Conservation (phyloP, 805 yeast species). For the Yamadazyma ubonensis region DNA sequence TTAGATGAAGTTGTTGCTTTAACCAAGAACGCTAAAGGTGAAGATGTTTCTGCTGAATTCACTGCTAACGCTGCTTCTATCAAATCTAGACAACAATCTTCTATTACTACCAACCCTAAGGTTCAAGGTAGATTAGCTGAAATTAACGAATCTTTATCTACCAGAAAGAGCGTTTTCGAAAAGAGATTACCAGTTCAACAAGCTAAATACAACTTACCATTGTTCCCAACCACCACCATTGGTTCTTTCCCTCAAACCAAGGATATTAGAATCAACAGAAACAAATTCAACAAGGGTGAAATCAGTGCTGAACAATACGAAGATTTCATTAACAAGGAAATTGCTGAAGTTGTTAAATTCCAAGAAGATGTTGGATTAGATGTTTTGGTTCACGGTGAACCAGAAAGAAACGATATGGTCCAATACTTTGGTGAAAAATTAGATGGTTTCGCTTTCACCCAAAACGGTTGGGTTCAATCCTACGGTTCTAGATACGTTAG, state of each 20-base stretch:
- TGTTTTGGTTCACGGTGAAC: constrained; percentile 99
- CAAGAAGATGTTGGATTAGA: constrained; percentile 99
- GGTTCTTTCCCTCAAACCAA: constrained; percentile 99
- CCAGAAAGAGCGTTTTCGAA: constrained; percentile 86
- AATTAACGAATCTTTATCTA: constrained; percentile 70
- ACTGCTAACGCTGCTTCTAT: constrained; percentile 86
- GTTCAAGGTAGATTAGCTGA: constrained; percentile 85
- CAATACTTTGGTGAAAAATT: constrained; percentile 99
- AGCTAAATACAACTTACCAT: constrained; percentile 85
- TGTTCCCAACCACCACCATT: constrained; percentile 99
- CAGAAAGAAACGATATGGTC: constrained; percentile 99
- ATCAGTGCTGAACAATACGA: constrained; percentile 94
- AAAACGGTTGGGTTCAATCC: constrained; percentile 99
- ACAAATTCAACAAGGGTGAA: constrained; percentile 96
- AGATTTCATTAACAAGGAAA: constrained; percentile 94
- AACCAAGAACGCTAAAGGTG: constrained; percentile 84
- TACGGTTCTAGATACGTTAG: constrained; percentile 99
- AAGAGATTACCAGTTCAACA: constrained; percentile 86
- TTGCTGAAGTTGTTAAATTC: constrained; percentile 93
- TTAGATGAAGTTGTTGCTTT: constrained; percentile 85
- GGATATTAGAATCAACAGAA: constrained; percentile 98
- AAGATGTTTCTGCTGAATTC: constrained; percentile 71
- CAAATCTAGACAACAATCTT: constrained; percentile 80
- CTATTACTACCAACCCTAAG: constrained; percentile 86
- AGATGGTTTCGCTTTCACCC: constrained; percentile 97